These are phyloP conservation scores for Draba incana DNA, from an alignment of 345 rosid genomes.

Conservation along the genomic window DNA sequence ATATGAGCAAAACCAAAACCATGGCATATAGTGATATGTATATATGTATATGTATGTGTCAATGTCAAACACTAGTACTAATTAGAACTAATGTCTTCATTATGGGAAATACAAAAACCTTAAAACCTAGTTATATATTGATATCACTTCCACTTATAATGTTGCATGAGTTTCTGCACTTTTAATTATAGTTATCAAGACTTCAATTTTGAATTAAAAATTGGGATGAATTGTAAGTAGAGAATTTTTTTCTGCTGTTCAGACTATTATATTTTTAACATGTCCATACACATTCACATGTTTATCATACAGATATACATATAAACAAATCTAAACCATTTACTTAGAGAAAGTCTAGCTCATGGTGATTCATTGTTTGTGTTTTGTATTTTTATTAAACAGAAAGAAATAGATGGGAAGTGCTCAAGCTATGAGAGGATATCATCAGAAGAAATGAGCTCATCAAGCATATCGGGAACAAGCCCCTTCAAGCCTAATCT, in stretches of 20 bases:
- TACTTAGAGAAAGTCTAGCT: neutral
- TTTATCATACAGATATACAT: conserved; percentile 1
- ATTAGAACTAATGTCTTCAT: conserved; percentile 7
- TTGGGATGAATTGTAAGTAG: too few relatives aligned
- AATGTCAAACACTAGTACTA: conserved; percentile 31
- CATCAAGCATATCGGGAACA: conserved; percentile 71
- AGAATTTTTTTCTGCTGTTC: too few relatives aligned
- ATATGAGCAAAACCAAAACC: conserved; percentile 29
- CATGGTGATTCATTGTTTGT: conserved; percentile 2
- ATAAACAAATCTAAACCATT: neutral
- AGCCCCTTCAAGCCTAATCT: conserved; percentile 90
- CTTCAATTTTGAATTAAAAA: too few relatives aligned
- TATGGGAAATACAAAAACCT: conserved; percentile 5
- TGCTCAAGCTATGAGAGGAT: conserved; percentile 75
- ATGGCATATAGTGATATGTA: neutral
- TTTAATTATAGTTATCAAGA: neutral
- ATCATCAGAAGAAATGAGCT: conserved; percentile 68
- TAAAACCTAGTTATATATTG: neutral
- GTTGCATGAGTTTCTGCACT: conserved; percentile 27
- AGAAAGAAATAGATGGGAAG: conserved; percentile 73
- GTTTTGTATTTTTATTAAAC: conserved; percentile 18
- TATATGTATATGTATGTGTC: neutral
- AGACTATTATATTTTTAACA: neutral
- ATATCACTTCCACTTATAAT: conserved; percentile 13
- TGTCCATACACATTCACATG: conserved; percentile 14